A percentile compares a stretch with the other conserved stretches of the same genome.
Evolutionary conservation across 192 early-diverging fungal genomes (phyloP).

Genomic region (Entrophospora sp.): DNA sequence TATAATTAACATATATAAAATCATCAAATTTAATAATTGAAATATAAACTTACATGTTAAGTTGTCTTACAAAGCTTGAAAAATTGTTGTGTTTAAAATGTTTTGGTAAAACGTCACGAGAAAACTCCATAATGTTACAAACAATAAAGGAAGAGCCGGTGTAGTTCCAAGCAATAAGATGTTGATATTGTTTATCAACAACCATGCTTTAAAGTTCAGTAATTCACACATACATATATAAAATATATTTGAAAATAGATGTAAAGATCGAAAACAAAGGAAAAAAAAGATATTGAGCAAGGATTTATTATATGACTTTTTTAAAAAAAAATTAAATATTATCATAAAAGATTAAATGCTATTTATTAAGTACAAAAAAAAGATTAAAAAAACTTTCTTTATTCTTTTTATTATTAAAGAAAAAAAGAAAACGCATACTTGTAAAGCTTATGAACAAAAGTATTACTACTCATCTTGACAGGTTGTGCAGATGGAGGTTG

Average conservation of each 20-base stretch:
- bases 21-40: too few relatives aligned
- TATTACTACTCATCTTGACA: slow-evolving; percentile 41
- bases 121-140: slow-evolving; percentile 85
- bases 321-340: too few relatives aligned
- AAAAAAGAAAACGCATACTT: too few relatives aligned
- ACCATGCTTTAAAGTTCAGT: slow-evolving; percentile 56
- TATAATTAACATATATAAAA: neutral
- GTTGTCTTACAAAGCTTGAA: slow-evolving; percentile 79
- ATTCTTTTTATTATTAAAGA: too few relatives aligned
- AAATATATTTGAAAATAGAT: too few relatives aligned
- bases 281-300: too few relatives aligned
- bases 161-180: slow-evolving; percentile 85
- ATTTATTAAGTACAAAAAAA: too few relatives aligned
- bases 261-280: too few relatives aligned
- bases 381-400: too few relatives aligned
- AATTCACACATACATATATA: too few relatives aligned
- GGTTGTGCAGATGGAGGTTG: slow-evolving; percentile 32
- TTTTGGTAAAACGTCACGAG: slow-evolving; percentile 81
- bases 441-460: slow-evolving; percentile 51
- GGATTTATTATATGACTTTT: too few relatives aligned
- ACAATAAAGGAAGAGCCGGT: slow-evolving; percentile 84
- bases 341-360: too few relatives aligned
- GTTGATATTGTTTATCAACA: slow-evolving; percentile 74
- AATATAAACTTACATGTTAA: slow-evolving; percentile 73
- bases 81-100: slow-evolving; percentile 94